A percentile compares a stretch with the other conserved stretches of the same genome.
phyloP scores from a whole-genome alignment of 441 rosid species.

The Cnidoscolus chayamansa region DNA sequence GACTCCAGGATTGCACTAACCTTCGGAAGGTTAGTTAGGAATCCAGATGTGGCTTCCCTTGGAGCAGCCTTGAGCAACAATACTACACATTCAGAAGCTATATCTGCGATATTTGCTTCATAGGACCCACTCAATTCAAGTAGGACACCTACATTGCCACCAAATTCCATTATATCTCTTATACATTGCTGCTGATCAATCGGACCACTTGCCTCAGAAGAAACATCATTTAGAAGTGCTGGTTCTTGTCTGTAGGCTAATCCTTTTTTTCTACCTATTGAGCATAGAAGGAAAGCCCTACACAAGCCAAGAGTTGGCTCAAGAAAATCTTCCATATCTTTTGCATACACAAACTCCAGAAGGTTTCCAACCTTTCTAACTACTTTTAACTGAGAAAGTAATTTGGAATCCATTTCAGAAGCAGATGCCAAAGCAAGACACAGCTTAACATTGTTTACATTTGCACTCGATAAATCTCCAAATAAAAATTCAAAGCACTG shows the following conservation, averaged over 20 bases:
- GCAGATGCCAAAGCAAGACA: constrained; percentile 90
- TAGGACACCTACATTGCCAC: constrained; percentile 63
- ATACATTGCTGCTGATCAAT: constrained; percentile 57
- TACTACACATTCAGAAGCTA: constrained; percentile 79
- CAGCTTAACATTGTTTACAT: constrained; percentile 86
- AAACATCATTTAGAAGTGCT: constrained; percentile 51
- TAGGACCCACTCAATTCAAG: constrained; percentile 50
- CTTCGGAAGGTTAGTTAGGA: constrained; percentile 78
- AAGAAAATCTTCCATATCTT: constrained; percentile 93
- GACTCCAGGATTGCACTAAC: constrained; percentile 60
- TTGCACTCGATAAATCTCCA: constrained; percentile 79
- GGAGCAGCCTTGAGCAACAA: constrained; percentile 80
- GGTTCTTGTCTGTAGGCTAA: constrained; percentile 52
- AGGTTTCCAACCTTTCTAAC: constrained; percentile 84
- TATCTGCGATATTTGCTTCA: constrained; percentile 51
- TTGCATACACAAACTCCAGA: constrained; percentile 72
- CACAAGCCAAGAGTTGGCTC: constrained; percentile 84
- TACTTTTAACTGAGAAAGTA: constrained; percentile 78
- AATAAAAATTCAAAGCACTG: constrained; percentile 91
- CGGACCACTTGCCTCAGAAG: constrained; percentile 35
- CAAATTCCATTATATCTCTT: constrained; percentile 73
- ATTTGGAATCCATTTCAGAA: constrained; percentile 87
- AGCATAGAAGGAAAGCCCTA: constrained; percentile 67
- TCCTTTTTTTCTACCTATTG: constrained; percentile 54
- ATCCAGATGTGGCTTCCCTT: constrained; percentile 84